These are phyloP conservation scores for Tylopilus balloui DNA, from an alignment of 768 basidiomycete genomes.

Conservation along the genomic window DNA sequence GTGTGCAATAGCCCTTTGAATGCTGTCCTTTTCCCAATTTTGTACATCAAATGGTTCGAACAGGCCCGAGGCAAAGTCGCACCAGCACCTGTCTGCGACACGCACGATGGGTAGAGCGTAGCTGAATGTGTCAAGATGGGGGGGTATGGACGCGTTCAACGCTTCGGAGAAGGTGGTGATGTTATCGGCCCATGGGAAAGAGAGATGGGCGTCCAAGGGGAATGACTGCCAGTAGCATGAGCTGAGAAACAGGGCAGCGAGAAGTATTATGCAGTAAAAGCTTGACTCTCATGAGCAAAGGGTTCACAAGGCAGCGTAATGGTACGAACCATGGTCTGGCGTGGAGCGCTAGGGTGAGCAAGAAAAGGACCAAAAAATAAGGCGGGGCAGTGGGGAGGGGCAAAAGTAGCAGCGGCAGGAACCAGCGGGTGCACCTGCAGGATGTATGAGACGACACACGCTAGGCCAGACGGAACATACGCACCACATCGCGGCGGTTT, in stretches of 20 bases:
- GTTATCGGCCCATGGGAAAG: slow-evolving; percentile 61
- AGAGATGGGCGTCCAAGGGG: slow-evolving; percentile 57
- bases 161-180: slow-evolving; percentile 72
- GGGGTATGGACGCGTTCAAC: slow-evolving; percentile 44
- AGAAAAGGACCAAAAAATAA: slow-evolving; percentile 72
- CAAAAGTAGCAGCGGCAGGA: slow-evolving; percentile 68
- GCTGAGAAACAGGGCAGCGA: slow-evolving; percentile 78
- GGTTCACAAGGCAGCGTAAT: neutral
- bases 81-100: slow-evolving; percentile 81
- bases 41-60: slow-evolving; percentile 78
- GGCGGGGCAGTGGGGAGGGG: slow-evolving; percentile 79
- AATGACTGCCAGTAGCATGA: slow-evolving; percentile 90
- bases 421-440: slow-evolving; percentile 82
- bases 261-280: slow-evolving; percentile 82
- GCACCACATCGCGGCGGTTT: slow-evolving; percentile 47
- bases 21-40: slow-evolving; percentile 67
- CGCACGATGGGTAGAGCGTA: slow-evolving; percentile 55
- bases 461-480: slow-evolving; percentile 22
- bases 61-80: slow-evolving; percentile 63
- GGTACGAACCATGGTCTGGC: slow-evolving; percentile 75
- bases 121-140: slow-evolving; percentile 35
- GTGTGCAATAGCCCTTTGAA: slow-evolving; percentile 41
- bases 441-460: neutral
- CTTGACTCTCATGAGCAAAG: slow-evolving; percentile 36
- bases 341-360: slow-evolving; percentile 73